These are phyloP conservation scores for Erythrobasidium yunnanense DNA, from an alignment of 768 basidiomycete species.

Conservation along the genomic window DNA sequence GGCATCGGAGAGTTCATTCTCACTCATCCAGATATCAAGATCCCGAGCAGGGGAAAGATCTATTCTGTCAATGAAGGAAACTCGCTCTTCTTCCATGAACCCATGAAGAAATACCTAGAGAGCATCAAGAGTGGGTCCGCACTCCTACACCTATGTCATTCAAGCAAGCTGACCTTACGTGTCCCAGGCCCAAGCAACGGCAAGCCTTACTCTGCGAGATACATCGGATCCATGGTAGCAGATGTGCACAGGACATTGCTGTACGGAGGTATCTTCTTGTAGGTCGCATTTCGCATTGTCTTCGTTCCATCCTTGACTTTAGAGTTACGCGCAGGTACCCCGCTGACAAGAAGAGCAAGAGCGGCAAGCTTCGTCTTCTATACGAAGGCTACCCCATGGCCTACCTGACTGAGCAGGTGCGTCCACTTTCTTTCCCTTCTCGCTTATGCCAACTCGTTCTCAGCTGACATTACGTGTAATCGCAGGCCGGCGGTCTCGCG, in stretches of 20 bases:
- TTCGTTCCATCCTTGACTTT: too few species aligned
- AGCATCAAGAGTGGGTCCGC: slow-evolving; percentile 56
- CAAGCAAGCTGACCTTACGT: background rate
- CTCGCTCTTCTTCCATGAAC: slow-evolving; percentile 79
- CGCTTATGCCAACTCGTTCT: background rate
- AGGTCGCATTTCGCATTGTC: background rate
- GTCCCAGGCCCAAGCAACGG: slow-evolving; percentile 55
- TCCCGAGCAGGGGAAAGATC: slow-evolving; percentile 90
- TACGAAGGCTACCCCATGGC: slow-evolving; percentile 99
- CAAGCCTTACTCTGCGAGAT: slow-evolving; percentile 52
- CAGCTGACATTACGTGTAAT: slow-evolving; percentile 31
- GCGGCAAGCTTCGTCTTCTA: slow-evolving; percentile 80
- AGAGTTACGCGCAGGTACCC: slow-evolving; percentile 56
- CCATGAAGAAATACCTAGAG: slow-evolving; percentile 68
- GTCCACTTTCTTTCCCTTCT: slow-evolving; percentile 34
- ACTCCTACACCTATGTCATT: background rate
- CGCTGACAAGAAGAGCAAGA: slow-evolving; percentile 93
- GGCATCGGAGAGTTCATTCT: slow-evolving; percentile 95
- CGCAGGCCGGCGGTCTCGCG: slow-evolving; percentile 91
- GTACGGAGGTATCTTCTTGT: slow-evolving; percentile 89
- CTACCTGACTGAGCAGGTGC: slow-evolving; percentile 79
- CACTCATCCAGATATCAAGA: slow-evolving; percentile 92
- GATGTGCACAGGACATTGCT: slow-evolving; percentile 92
- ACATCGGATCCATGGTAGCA: slow-evolving; percentile 98
- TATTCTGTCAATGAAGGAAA: slow-evolving; percentile 99